Percentiles rank a stretch among this genome's conserved stretches.
Conservation (phyloP, 2,329 filamentous ascomycete genomes). For the Xylaria sp. region DNA sequence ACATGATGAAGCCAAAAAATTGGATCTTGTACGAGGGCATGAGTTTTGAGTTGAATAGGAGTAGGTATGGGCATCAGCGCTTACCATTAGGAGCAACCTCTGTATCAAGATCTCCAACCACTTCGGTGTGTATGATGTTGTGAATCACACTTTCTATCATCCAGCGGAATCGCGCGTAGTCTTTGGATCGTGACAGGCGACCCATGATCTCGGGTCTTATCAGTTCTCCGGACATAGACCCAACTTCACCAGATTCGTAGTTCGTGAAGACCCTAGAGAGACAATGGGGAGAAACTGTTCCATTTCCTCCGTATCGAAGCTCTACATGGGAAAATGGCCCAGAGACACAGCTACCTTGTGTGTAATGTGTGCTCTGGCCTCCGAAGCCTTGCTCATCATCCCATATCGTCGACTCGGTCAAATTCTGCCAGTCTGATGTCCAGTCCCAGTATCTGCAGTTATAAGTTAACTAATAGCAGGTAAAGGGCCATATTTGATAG, state of each 20-base stretch:
- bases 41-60: background rate
- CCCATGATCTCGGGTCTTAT: conserved; percentile 11
- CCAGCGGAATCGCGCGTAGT: conserved; percentile 8
- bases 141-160: conserved; percentile 8
- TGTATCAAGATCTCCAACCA: conserved; percentile 11
- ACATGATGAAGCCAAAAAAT: conserved; percentile 18
- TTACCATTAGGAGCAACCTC: conserved; percentile 8
- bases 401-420: conserved; percentile 9
- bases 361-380: conserved; percentile 4
- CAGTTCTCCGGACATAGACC: conserved; percentile 14
- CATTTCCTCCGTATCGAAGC: conserved; percentile 4
- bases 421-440: conserved; percentile 10
- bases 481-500: background rate
- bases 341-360: conserved; percentile 4
- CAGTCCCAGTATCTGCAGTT: conserved; percentile 9
- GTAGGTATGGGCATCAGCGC: background rate
- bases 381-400: background rate
- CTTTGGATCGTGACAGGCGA: conserved; percentile 1
- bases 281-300: conserved; percentile 2
- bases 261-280: conserved; percentile 3
- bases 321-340: conserved; percentile 6
- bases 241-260: conserved; percentile 7
- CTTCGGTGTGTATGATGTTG: conserved; percentile 9
- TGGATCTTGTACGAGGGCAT: background rate
- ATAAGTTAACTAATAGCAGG: background rate